phyloP scores from a whole-genome alignment of 2,329 filamentous ascomycete species.

The Fusarium sp. region DNA sequence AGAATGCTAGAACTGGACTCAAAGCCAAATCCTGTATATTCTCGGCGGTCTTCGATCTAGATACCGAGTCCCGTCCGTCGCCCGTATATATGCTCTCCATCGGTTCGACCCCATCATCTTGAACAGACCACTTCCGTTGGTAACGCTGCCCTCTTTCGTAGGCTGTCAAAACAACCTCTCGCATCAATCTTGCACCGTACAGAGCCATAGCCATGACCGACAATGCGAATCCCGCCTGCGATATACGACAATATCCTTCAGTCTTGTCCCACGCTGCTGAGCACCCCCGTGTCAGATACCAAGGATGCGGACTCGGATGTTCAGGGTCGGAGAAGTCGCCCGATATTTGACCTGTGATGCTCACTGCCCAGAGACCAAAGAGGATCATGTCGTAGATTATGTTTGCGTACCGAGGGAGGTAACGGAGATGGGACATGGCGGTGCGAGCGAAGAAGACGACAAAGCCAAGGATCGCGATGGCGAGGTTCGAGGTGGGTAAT shows the following conservation, averaged over 20 bases:
- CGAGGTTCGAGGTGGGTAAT: slow-evolving; percentile 48
- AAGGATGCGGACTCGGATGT: slow-evolving; percentile 44
- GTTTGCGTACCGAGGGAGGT: slow-evolving; percentile 43
- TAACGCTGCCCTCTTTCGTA: slow-evolving; percentile 25
- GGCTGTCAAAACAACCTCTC: slow-evolving; percentile 18
- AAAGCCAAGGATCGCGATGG: slow-evolving; percentile 49
- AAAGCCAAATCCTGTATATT: slow-evolving; percentile 33
- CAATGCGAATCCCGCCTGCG: slow-evolving; percentile 40
- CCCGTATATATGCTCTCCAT: slow-evolving; percentile 23
- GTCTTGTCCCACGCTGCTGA: slow-evolving; percentile 29
- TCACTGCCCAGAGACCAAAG: slow-evolving; percentile 46
- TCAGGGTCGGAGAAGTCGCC: slow-evolving; percentile 45
- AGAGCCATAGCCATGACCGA: slow-evolving; percentile 38
- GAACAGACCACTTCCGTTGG: neutral
- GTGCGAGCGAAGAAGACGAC: slow-evolving; percentile 46
- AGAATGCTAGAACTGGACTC: slow-evolving; percentile 53
- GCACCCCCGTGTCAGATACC: slow-evolving; percentile 47
- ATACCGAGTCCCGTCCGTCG: neutral
- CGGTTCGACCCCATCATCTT: slow-evolving; percentile 5
- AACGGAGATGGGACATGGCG: slow-evolving; percentile 40
- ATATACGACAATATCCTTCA: slow-evolving; percentile 36
- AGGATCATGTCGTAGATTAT: slow-evolving; percentile 50
- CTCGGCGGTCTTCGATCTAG: neutral
- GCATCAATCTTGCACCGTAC: slow-evolving; percentile 34
- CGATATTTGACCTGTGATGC: slow-evolving; percentile 39